These are phyloP conservation scores for Xylaria hypoxylon DNA, from an alignment of 2,329 filamentous ascomycete species.

Conservation along the genomic window DNA sequence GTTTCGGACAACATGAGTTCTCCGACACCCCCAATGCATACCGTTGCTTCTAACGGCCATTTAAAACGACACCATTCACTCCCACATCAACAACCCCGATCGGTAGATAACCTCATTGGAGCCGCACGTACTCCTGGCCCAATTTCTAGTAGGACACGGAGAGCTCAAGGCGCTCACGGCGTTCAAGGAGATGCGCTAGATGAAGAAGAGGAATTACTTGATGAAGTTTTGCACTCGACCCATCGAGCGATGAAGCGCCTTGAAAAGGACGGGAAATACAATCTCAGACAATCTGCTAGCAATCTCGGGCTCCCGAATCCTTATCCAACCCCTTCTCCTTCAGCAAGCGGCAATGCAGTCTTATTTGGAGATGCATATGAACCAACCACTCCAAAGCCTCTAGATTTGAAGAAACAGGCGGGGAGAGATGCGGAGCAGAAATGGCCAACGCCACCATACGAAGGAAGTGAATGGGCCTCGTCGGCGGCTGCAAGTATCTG, in stretches of 20 bases:
- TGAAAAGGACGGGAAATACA: slow-evolving; percentile 64
- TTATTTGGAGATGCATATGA: slow-evolving; percentile 77
- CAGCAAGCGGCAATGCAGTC: slow-evolving; percentile 82
- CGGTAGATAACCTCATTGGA: slow-evolving; percentile 71
- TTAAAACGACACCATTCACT: slow-evolving; percentile 75
- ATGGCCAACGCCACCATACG: slow-evolving; percentile 96
- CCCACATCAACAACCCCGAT: slow-evolving; percentile 71
- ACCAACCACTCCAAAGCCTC: slow-evolving; percentile 73
- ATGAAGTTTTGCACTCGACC: slow-evolving; percentile 85
- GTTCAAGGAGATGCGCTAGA: slow-evolving; percentile 93
- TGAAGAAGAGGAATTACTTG: slow-evolving; percentile 94
- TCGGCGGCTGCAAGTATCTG: slow-evolving; percentile 85
- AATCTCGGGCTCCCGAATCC: slow-evolving; percentile 71
- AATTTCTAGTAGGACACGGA: slow-evolving; percentile 82
- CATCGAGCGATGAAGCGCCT: slow-evolving; percentile 79
- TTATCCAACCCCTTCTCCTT: slow-evolving; percentile 77
- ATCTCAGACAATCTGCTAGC: slow-evolving; percentile 71
- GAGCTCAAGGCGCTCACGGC: slow-evolving; percentile 79
- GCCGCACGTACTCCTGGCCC: slow-evolving; percentile 68
- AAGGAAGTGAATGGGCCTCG: slow-evolving; percentile 91
- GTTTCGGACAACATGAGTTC: slow-evolving; percentile 58
- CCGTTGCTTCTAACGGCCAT: slow-evolving; percentile 61
- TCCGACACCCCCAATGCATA: slow-evolving; percentile 66
- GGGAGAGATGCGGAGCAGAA: slow-evolving; percentile 67
- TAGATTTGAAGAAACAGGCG: slow-evolving; percentile 72